A percentile compares a stretch with the other conserved stretches of the same genome.
Evolutionary conservation across 2,329 filamentous ascomycete genomes (phyloP).

Genomic region (Colletotrichum neosansevieriae): DNA sequence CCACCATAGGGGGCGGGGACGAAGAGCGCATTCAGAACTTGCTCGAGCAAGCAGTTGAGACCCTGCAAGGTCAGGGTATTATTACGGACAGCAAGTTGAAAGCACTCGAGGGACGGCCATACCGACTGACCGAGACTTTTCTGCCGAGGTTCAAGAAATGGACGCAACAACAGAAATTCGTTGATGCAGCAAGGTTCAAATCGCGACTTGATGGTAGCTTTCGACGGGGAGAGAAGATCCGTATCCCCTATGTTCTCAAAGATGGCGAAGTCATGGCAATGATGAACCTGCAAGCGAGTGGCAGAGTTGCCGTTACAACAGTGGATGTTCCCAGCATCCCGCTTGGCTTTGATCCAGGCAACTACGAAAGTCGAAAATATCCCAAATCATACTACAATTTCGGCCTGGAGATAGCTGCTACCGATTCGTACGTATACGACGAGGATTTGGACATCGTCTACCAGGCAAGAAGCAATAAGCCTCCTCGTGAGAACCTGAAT

Average conservation of each 20-base stretch:
- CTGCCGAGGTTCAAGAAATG: slow-evolving; percentile 67
- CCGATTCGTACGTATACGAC: slow-evolving; percentile 67
- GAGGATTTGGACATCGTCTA: slow-evolving; percentile 60
- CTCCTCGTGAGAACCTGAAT: slow-evolving; percentile 56
- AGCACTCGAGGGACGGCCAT: slow-evolving; percentile 70
- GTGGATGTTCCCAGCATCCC: slow-evolving; percentile 71
- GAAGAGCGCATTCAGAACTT: slow-evolving; percentile 53
- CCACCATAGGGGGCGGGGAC: slow-evolving; percentile 58
- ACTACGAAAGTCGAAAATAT: slow-evolving; percentile 78
- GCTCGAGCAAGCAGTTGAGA: slow-evolving; percentile 61
- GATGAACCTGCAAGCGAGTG: slow-evolving; percentile 72
- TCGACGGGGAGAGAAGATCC: slow-evolving; percentile 53
- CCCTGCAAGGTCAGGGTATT: slow-evolving; percentile 64
- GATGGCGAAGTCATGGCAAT: slow-evolving; percentile 77
- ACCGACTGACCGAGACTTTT: slow-evolving; percentile 71
- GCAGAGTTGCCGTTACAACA: slow-evolving; percentile 66
- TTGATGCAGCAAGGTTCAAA: slow-evolving; percentile 72
- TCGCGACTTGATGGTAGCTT: slow-evolving; percentile 69
- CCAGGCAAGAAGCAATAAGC: slow-evolving; percentile 50
- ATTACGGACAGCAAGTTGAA: slow-evolving; percentile 71
- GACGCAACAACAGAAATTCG: slow-evolving; percentile 65
- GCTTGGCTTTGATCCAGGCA: slow-evolving; percentile 77
- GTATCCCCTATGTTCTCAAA: slow-evolving; percentile 67
- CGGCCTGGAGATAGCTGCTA: slow-evolving; percentile 70
- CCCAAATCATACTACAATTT: slow-evolving; percentile 76